phyloP scores from a whole-genome alignment of 495 filamentous ascomycete species.

The Lasiosphaeria hispida region DNA sequence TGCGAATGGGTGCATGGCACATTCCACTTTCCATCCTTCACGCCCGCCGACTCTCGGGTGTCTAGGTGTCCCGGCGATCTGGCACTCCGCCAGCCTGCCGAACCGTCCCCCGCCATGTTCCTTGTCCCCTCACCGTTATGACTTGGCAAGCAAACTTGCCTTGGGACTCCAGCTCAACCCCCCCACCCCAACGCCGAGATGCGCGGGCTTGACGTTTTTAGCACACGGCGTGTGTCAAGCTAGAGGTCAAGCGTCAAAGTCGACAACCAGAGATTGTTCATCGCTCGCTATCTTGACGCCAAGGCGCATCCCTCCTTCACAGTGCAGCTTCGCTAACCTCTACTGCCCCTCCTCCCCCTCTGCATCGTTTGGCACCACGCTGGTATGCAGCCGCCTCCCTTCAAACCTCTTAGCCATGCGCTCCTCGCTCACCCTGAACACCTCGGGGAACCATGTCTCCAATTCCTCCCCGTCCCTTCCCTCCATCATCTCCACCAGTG shows the following conservation, averaged over 20 bases:
- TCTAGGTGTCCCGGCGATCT: constrained; percentile 1
- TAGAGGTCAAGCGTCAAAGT: too few species aligned
- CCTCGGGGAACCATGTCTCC: constrained; percentile 51
- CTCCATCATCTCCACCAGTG: constrained; percentile 52
- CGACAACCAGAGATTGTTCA: too few species aligned
- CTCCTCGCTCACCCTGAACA: constrained; percentile 44
- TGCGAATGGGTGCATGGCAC: too few species aligned
- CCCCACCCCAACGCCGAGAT: background rate
- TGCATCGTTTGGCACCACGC: background rate
- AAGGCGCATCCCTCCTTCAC: too few species aligned
- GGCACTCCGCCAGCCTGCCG: background rate
- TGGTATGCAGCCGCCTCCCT: constrained; percentile 37
- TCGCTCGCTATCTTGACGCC: too few species aligned
- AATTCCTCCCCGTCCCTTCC: constrained; percentile 33
- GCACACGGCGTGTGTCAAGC: too few species aligned
- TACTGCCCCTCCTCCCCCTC: background rate
- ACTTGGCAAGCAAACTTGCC: too few species aligned
- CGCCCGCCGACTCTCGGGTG: too few species aligned
- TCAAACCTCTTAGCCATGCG: constrained; percentile 44
- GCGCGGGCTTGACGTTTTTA: too few species aligned
- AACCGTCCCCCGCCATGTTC: background rate
- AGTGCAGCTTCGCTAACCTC: background rate
- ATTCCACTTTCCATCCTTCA: too few species aligned
- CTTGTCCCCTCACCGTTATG: too few species aligned
- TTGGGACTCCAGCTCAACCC: background rate